Evolutionary conservation across 306 rosid species (phyloP), one percentile per base, ranked within the genome.

Genomic region (Inga laurina): DNA sequence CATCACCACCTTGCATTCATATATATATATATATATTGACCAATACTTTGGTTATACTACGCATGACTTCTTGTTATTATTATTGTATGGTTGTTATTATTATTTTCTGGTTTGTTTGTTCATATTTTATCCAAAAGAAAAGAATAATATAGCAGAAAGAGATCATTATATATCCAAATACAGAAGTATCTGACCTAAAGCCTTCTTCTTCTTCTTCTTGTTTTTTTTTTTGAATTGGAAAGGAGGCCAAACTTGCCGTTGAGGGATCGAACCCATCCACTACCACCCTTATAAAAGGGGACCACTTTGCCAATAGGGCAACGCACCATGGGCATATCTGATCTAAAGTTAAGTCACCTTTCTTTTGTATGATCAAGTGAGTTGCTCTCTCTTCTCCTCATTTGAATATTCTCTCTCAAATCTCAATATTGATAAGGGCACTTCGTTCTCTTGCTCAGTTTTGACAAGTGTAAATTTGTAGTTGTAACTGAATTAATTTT

Each of bases 321-420:
- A 5, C 5, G 7, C 7, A 39, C 8, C 43, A 6, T 6, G 43
- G 6, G 43, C 43, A 37, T 5, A 37, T 37, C 4, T 39, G 8
- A 6, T 39, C 8, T 39, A 39, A 39, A 39, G 8, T 52, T 56
- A 56, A 21, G 34, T 70, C 43, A 19, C 19, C 24, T 70, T 70
- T 79, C 86, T 82, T 70, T 70, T 74, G 56, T 70, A 44, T 72
- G 48, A 43, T 81, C 83, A 82, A 82, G 85, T 80, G 88, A 82
- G 82, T 37, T 82, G 4, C 78, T 69, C 87, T 74, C 84, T 74
- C 84, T 84, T 79, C 84, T 70, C 14, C 85, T 70, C 27, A 77
- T 70, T 74, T 81, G 84, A 78, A 82, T 84, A 75, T 82, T 77
- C 82, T 68, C 73, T 72, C 73, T 72, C 82, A 15, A 65, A 14